phyloP scores from a whole-genome alignment of 345 rosid species.

The Brassica rapa region DNA sequence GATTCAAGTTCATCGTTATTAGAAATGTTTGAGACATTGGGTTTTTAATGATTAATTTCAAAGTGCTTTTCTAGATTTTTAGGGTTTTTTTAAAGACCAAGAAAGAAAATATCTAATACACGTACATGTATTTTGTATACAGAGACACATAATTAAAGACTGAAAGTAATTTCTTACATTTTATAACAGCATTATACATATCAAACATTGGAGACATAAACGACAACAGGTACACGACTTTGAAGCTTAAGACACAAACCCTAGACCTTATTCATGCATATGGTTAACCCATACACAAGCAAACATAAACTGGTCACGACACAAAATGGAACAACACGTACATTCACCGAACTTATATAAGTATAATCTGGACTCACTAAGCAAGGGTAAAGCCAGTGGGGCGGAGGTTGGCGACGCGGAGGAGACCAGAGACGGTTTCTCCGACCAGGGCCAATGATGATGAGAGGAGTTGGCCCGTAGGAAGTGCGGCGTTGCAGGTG shows the following conservation, averaged over 20 bases:
- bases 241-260: conserved; percentile 11
- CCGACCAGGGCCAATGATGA: conserved; percentile 47
- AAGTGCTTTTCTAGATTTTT: not conserved
- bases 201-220: not conserved
- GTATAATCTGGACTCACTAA: conserved; percentile 8
- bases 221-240: conserved; percentile 1
- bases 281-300: conserved; percentile 1
- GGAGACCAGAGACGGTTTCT: conserved; percentile 43
- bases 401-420: conserved; percentile 41
- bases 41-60: not conserved
- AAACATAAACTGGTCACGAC: conserved; percentile 16
- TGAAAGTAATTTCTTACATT: conserved; percentile 7
- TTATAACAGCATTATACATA: conserved; percentile 16
- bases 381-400: conserved; percentile 53
- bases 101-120: not conserved
- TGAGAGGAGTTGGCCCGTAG: conserved; percentile 49
- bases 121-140: not conserved
- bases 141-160: not conserved
- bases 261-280: conserved; percentile 37
- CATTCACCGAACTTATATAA: not conserved
- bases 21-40: not conserved
- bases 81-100: not conserved
- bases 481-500: conserved; percentile 54
- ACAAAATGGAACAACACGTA: conserved; percentile 18
- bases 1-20: not conserved